Base-by-base conservation (phyloP, 106 monocot genomes). In the Agapanthus africanus region DNA sequence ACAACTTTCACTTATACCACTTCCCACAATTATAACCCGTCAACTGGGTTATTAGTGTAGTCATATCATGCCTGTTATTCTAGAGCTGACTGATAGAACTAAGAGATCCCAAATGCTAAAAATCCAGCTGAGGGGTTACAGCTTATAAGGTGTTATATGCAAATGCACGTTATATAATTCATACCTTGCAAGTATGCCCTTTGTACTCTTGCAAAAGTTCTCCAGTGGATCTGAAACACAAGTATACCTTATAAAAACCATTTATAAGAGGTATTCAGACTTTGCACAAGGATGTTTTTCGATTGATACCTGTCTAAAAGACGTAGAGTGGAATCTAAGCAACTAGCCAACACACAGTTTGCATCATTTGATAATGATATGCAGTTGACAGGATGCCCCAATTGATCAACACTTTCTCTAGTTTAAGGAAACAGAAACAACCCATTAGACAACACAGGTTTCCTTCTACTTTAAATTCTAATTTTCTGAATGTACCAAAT, bases 181-280 rank as follows among this genome's bases (percentile, higher is more conserved):
- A 37, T 37, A 92, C 99, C 90, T 90, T 99, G 84, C 90, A 99
- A 16, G 67, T 90, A 74, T 99, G 99, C 9, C 99, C 93, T 77
- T 77, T 93, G 78, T 99, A 99, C 67, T 93, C 93, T 74, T 99
- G 99, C 61, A 99, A 63, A 65, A 90, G 90, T 78, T 99, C 93
- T 10, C 99, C 93, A 68, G 82, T 71, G 3, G 93, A 93, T 27
- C 64, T 64, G 19, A 0, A 31, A 64, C 38, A 39, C 46, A 34
- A 14, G 33, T 16, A 18, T 8, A n/a, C 59, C 22, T 11, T 38
- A 37, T 65, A 71, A 19, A 11, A 60, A 31, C 22, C 30, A 51
- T 16, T 40, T 38, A 70, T 56, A 54, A 32, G n/a, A 40, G 15
- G 28, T 23, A 59, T 33, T 21, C 30, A 23, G 3, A 46, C 23